Evolutionary conservation across 1,139 yeast genomes (phyloP).

Genomic region (Blastobotrys aristatus): DNA sequence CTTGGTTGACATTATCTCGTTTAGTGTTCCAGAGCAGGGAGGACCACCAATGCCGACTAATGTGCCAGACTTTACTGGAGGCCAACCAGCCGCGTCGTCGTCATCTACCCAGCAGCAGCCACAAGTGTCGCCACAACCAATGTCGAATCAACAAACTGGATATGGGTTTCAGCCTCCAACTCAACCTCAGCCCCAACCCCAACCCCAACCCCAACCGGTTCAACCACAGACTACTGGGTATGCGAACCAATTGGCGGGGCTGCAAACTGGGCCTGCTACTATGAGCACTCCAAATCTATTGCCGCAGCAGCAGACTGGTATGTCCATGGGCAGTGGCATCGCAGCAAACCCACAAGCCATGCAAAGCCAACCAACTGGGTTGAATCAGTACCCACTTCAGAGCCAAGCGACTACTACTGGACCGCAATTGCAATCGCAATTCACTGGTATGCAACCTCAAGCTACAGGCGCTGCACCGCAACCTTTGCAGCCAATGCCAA

Average conservation of each 20-base stretch:
- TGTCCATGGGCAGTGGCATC: background rate
- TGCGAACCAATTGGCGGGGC: slow-evolving; percentile 7
- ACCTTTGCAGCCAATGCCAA: slow-evolving; percentile 40
- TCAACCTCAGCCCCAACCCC: slow-evolving; percentile 25
- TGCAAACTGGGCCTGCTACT: slow-evolving; percentile 16
- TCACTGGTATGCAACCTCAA: slow-evolving; percentile 26
- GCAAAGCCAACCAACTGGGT: slow-evolving; percentile 25
- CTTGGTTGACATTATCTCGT: slow-evolving; percentile 83
- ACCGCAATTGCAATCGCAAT: slow-evolving; percentile 36
- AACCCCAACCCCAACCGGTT: background rate
- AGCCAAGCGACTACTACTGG: slow-evolving; percentile 26
- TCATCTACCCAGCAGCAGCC: slow-evolving; percentile 20
- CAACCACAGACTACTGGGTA: slow-evolving; percentile 38
- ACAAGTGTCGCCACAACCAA: slow-evolving; percentile 13
- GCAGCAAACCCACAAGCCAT: background rate
- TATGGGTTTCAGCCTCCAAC: slow-evolving; percentile 26
- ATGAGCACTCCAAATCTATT: slow-evolving; percentile 33
- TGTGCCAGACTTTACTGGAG: slow-evolving; percentile 30
- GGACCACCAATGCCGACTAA: slow-evolving; percentile 25
- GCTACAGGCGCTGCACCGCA: slow-evolving; percentile 27
- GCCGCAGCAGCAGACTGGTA: slow-evolving; percentile 21
- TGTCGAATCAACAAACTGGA: slow-evolving; percentile 40
- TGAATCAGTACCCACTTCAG: slow-evolving; percentile 28
- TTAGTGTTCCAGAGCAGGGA: slow-evolving; percentile 49
- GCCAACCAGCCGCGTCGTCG: background rate